Conservation (phyloP, 78 protist genomes). For the Capsaspora owczarzaki region DNA sequence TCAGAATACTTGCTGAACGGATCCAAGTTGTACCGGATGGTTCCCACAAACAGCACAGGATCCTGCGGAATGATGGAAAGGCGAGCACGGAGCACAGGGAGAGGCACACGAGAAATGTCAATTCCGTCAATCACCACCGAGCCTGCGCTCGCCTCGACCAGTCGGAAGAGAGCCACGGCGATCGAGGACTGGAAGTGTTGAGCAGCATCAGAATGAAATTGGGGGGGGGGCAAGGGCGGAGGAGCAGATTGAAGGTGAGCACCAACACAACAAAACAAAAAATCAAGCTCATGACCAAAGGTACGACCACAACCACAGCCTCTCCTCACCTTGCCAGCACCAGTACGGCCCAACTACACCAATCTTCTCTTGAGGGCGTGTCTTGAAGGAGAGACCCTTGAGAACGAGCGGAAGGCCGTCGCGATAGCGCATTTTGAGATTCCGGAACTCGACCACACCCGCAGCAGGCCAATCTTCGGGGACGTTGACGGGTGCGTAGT, state of each 20-base stretch:
- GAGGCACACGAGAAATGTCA: conserved; percentile 44
- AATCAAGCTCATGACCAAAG: too few relatives aligned
- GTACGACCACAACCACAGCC: not conserved
- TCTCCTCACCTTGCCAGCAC: conserved; percentile 1
- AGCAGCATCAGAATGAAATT: not conserved
- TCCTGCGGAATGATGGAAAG: conserved; percentile 89
- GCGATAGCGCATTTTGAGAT: conserved; percentile 50
- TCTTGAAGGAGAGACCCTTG: conserved; percentile 6
- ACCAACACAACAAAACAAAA: not conserved
- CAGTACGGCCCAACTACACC: conserved; percentile 69
- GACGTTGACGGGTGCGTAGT: too few relatives aligned
- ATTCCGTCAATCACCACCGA: conserved; percentile 41
- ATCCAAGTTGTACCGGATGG: conserved; percentile 79
- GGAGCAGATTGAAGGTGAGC: not conserved
- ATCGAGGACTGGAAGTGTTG: not conserved
- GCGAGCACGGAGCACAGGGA: conserved; percentile 50
- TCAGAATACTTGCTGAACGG: conserved; percentile 63
- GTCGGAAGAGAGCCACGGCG: conserved; percentile 70
- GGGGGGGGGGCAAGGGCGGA: too few relatives aligned
- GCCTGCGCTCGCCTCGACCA: conserved; percentile 71
- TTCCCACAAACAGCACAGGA: conserved; percentile 60
- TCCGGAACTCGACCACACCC: conserved; percentile 41
- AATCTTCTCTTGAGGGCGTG: conserved; percentile 46
- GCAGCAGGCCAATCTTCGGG: conserved; percentile 57
- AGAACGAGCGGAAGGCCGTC: conserved; percentile 50